phyloP scores from a whole-genome alignment of 176 grass and related monocot genomes.

The Melocanna baccifera region DNA sequence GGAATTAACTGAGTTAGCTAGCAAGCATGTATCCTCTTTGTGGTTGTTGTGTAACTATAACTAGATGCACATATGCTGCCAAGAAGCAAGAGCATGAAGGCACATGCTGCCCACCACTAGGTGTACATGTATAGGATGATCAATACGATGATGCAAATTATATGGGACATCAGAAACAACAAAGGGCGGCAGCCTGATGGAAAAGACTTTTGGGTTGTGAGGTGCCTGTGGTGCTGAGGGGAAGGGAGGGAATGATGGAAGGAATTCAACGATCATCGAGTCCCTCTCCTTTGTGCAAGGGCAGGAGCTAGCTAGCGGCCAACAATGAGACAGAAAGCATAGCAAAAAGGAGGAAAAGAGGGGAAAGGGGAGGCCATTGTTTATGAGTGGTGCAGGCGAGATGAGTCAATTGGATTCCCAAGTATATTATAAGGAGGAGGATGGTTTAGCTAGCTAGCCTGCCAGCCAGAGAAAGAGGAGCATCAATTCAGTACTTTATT shows the following conservation, averaged over 20 bases:
- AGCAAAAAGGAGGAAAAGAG: constrained; percentile 10
- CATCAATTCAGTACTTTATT: constrained; percentile 23
- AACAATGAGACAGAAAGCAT: constrained; percentile 29
- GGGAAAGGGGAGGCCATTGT: constrained; percentile 9
- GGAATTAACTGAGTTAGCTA: constrained; percentile 14
- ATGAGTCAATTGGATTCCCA: constrained; percentile 41
- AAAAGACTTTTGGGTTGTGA: constrained; percentile 19
- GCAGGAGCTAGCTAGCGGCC: constrained; percentile 8
- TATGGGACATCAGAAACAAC: constrained; percentile 14
- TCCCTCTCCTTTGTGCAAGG: constrained; percentile 25
- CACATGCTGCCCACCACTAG: constrained; percentile 35
- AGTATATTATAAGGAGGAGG: constrained; percentile 23
- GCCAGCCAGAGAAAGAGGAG: neutral
- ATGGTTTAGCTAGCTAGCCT: neutral
- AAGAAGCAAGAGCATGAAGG: constrained; percentile 26
- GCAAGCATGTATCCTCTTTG: constrained; percentile 11
- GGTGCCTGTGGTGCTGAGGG: constrained; percentile 24
- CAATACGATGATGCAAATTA: neutral
- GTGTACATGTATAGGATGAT: neutral
- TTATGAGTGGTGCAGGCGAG: constrained; percentile 18
- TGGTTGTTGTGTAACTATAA: constrained; percentile 32
- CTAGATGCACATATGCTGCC: constrained; percentile 30
- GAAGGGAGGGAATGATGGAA: constrained; percentile 18
- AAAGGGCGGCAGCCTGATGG: neutral
- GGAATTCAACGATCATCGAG: constrained; percentile 20